These are phyloP conservation scores for Globisporangium nodosum DNA, from an alignment of 352 stramenopile genomes.

Conservation along the genomic window DNA sequence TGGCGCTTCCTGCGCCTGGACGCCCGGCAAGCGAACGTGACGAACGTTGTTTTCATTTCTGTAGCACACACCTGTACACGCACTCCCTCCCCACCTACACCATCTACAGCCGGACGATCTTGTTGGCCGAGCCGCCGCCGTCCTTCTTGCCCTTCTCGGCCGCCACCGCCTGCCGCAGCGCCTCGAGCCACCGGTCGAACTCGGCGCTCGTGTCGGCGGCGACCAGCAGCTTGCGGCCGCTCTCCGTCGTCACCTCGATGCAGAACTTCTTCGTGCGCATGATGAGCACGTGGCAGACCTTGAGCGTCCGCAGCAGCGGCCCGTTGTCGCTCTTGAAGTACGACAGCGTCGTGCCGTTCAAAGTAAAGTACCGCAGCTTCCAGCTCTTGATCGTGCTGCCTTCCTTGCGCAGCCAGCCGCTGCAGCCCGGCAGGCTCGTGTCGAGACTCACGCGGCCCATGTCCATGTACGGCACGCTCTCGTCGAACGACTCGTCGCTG, in stretches of 20 bases:
- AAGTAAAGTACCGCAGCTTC: constrained; percentile 80
- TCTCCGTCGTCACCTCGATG: constrained; percentile 72
- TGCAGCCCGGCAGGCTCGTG: constrained; percentile 29
- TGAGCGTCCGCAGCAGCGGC: constrained; percentile 52
- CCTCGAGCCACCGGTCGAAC: constrained; percentile 57
- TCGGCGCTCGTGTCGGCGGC: constrained; percentile 66
- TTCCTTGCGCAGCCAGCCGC: constrained; percentile 77
- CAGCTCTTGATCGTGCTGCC: constrained; percentile 78
- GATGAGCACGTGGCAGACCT: constrained; percentile 64
- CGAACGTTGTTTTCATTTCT: too few species aligned
- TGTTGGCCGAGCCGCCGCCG: background rate
- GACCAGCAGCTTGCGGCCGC: constrained; percentile 65
- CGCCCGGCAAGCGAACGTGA: too few species aligned
- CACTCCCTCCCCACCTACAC: too few species aligned
- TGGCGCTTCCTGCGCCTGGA: too few species aligned
- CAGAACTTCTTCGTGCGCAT: constrained; percentile 62
- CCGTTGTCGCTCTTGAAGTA: constrained; percentile 85
- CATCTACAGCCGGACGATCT: constrained; percentile 12
- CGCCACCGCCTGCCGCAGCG: constrained; percentile 47
- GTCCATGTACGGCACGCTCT: constrained; percentile 5
- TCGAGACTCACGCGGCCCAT: constrained; percentile 9
- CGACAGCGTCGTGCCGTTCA: constrained; percentile 66
- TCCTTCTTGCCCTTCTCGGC: constrained; percentile 21
- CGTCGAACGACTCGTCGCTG: constrained; percentile 13
- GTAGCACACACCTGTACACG: too few species aligned